These are phyloP conservation scores for Phaeoacremonium minimum DNA, from an alignment of 2,329 filamentous ascomycete genomes.

Conservation along the genomic window DNA sequence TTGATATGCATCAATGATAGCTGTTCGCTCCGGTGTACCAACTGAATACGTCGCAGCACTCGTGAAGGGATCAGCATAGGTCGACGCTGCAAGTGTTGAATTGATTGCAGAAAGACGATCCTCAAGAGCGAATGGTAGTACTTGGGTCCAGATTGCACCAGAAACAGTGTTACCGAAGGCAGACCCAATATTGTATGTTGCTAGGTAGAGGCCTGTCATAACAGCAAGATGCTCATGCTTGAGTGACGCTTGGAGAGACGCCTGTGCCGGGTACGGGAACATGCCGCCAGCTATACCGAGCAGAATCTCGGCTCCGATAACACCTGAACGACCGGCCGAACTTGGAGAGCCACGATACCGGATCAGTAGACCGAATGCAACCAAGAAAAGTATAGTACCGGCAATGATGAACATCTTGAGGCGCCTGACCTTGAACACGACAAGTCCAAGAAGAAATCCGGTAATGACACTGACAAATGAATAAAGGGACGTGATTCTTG, in stretches of 20 bases:
- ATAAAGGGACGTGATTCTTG: slow-evolving; percentile 57
- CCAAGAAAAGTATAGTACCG: slow-evolving; percentile 56
- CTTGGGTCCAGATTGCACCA: slow-evolving; percentile 59
- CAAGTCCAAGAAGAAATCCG: slow-evolving; percentile 50
- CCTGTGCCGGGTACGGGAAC: slow-evolving; percentile 49
- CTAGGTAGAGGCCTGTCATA: slow-evolving; percentile 59
- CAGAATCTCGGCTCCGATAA: slow-evolving; percentile 59
- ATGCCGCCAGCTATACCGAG: slow-evolving; percentile 61
- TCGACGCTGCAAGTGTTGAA: slow-evolving; percentile 26
- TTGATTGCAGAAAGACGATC: slow-evolving; percentile 22
- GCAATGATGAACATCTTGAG: slow-evolving; percentile 61
- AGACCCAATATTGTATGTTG: slow-evolving; percentile 59
- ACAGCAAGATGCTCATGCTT: slow-evolving; percentile 54
- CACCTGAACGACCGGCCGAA: slow-evolving; percentile 41
- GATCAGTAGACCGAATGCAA: slow-evolving; percentile 63
- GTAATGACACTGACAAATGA: slow-evolving; percentile 51
- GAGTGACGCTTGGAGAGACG: slow-evolving; percentile 35
- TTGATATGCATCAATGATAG: slow-evolving; percentile 39
- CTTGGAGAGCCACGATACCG: slow-evolving; percentile 51
- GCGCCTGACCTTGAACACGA: slow-evolving; percentile 53
- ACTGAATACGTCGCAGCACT: slow-evolving; percentile 28
- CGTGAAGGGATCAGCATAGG: slow-evolving; percentile 30
- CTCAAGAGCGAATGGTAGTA: slow-evolving; percentile 41
- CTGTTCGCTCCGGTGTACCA: slow-evolving; percentile 35
- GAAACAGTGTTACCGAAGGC: slow-evolving; percentile 57